Evolutionary conservation across 371 early-diverging fungal species (phyloP).

Genomic region (Actinomortierella wolfii): DNA sequence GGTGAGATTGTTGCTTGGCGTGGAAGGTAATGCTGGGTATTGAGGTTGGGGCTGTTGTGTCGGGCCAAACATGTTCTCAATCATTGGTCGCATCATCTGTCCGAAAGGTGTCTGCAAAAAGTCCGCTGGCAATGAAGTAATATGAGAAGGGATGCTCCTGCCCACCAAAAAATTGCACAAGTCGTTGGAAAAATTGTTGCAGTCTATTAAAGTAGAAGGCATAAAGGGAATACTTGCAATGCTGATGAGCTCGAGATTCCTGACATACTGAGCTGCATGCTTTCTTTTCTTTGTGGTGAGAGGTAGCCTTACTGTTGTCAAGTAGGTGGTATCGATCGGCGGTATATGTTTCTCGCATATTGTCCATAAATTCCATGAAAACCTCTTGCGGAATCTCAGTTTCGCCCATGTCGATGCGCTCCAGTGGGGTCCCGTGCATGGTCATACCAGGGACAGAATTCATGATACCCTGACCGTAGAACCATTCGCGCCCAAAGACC

Average conservation of each 20-base stretch:
- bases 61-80: conserved; percentile 81
- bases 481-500: conserved; percentile 86
- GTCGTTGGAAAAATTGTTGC: conserved; percentile 81
- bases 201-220: conserved; percentile 40
- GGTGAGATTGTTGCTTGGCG: not conserved
- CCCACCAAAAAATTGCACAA: conserved; percentile 85
- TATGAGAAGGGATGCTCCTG: conserved; percentile 73
- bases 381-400: conserved; percentile 83
- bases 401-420: conserved; percentile 79
- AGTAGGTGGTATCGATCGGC: conserved; percentile 88
- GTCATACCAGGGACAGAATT: conserved; percentile 65
- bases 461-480: conserved; percentile 81
- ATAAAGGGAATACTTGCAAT: not conserved
- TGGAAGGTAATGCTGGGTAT: conserved; percentile 1
- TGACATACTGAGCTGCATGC: not conserved
- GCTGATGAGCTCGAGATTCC: not conserved
- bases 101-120: conserved; percentile 72
- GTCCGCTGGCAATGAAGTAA: conserved; percentile 51
- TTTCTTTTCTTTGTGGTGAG: not conserved
- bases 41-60: conserved; percentile 42
- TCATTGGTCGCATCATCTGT: conserved; percentile 75
- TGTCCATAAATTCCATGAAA: conserved; percentile 77
- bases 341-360: conserved; percentile 65
- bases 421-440: conserved; percentile 73
- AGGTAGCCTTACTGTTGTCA: conserved; percentile 45